Conservation (phyloP, 192 early-diverging fungal species). For the Rhizophlyctis rosea region DNA sequence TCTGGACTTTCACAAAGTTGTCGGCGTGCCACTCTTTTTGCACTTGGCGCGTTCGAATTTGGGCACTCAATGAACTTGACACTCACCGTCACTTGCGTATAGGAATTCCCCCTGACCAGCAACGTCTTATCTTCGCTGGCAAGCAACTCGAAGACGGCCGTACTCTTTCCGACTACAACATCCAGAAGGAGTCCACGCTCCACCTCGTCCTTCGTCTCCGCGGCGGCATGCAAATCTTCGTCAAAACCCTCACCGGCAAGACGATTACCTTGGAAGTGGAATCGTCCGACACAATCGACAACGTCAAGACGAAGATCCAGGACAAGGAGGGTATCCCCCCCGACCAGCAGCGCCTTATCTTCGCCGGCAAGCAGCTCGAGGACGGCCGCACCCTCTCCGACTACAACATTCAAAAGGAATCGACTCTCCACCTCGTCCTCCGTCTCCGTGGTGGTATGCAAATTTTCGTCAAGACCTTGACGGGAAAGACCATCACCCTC, state of each 20-base stretch:
- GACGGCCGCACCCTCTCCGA: slow-evolving; percentile 70
- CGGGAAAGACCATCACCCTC: slow-evolving; percentile 72
- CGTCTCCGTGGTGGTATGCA: slow-evolving; percentile 68
- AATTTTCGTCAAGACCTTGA: slow-evolving; percentile 77
- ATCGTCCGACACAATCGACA: slow-evolving; percentile 73
- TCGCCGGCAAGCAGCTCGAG: slow-evolving; percentile 77
- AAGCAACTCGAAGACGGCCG: slow-evolving; percentile 77
- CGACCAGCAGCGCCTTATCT: slow-evolving; percentile 78
- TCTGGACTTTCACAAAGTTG: too few species aligned
- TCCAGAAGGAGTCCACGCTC: slow-evolving; percentile 69
- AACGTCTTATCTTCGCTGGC: slow-evolving; percentile 76
- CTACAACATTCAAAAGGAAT: slow-evolving; percentile 75
- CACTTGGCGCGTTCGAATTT: too few species aligned
- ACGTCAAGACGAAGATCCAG: slow-evolving; percentile 78
- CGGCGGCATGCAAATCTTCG: slow-evolving; percentile 72
- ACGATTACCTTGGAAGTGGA: slow-evolving; percentile 75
- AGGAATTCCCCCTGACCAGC: slow-evolving; percentile 76
- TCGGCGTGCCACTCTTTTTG: too few species aligned
- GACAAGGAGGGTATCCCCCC: slow-evolving; percentile 76
- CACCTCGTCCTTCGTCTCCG: slow-evolving; percentile 67
- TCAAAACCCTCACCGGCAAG: slow-evolving; percentile 77
- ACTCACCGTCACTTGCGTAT: too few species aligned
- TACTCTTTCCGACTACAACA: slow-evolving; percentile 72
- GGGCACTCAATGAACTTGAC: too few species aligned
- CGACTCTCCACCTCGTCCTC: slow-evolving; percentile 66